phyloP scores from a whole-genome alignment of 352 stramenopile species.

The Albugo candida region DNA sequence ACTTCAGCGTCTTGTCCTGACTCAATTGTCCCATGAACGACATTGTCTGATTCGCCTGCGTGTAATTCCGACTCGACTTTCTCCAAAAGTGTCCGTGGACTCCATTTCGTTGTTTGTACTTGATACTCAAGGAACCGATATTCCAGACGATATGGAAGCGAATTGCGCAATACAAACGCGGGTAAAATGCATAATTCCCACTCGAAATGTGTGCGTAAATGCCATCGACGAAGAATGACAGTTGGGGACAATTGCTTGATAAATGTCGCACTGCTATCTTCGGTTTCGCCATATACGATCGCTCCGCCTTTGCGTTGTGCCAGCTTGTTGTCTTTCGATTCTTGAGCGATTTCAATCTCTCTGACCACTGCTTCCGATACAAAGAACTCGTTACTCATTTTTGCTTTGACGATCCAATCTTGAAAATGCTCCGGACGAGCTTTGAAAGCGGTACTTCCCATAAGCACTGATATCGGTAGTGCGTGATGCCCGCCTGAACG shows the following conservation, averaged over 20 bases:
- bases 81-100: constrained; percentile 31
- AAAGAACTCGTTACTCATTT: constrained; percentile 57
- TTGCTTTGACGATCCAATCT: constrained; percentile 56
- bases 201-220: constrained; percentile 53
- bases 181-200: constrained; percentile 61
- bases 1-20: constrained; percentile 60
- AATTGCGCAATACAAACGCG: constrained; percentile 75
- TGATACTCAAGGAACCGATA: constrained; percentile 77
- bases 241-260: constrained; percentile 54
- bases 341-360: constrained; percentile 26
- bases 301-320: constrained; percentile 26
- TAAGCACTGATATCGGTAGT: constrained; percentile 40
- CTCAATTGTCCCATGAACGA: constrained; percentile 30
- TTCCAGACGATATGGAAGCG: constrained; percentile 64
- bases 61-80: background rate
- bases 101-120: constrained; percentile 31
- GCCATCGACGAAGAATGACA: constrained; percentile 53
- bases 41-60: constrained; percentile 1
- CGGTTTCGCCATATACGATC: constrained; percentile 58
- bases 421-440: constrained; percentile 39
- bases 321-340: constrained; percentile 17
- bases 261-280: constrained; percentile 52
- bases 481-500: constrained; percentile 40
- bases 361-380: constrained; percentile 29
- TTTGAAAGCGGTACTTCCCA: constrained; percentile 73